Conservation (phyloP, 768 basidiomycete genomes). For the Phylloporus sp. region DNA sequence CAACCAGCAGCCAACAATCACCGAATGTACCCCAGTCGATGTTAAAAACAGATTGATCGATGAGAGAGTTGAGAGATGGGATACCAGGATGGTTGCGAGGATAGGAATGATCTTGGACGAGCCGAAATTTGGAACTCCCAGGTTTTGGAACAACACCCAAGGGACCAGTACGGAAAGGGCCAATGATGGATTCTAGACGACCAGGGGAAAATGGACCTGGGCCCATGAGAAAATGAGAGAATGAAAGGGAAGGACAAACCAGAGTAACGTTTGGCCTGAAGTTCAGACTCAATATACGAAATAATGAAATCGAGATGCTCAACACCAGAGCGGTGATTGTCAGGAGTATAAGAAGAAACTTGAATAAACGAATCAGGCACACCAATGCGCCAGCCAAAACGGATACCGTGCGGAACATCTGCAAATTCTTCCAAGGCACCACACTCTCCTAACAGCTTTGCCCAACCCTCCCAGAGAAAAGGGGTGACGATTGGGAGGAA, state of each 20-base stretch:
- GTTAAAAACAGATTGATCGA: slow-evolving; percentile 23
- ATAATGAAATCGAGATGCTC: slow-evolving; percentile 23
- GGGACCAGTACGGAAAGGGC: no score
- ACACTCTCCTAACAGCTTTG: no score
- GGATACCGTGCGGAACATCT: slow-evolving; percentile 22
- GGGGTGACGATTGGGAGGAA: neutral
- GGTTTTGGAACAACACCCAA: no score
- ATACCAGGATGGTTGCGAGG: no score
- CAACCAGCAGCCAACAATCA: slow-evolving; percentile 20
- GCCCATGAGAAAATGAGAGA: no score
- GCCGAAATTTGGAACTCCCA: no score
- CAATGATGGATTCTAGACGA: no score
- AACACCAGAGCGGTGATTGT: neutral
- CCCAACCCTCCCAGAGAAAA: neutral
- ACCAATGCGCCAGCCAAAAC: slow-evolving; percentile 1
- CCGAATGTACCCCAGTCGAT: slow-evolving; percentile 35
- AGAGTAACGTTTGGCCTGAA: slow-evolving; percentile 14
- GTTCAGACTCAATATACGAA: slow-evolving; percentile 32
- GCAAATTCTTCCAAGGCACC: slow-evolving; percentile 12
- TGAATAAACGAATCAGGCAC: neutral
- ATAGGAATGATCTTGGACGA: no score
- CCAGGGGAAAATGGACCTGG: no score
- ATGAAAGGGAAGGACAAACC: no score
- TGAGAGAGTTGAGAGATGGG: slow-evolving; percentile 26
- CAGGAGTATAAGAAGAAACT: neutral